Conservation (phyloP, 805 yeast genomes). For the Wickerhamomyces alni region DNA sequence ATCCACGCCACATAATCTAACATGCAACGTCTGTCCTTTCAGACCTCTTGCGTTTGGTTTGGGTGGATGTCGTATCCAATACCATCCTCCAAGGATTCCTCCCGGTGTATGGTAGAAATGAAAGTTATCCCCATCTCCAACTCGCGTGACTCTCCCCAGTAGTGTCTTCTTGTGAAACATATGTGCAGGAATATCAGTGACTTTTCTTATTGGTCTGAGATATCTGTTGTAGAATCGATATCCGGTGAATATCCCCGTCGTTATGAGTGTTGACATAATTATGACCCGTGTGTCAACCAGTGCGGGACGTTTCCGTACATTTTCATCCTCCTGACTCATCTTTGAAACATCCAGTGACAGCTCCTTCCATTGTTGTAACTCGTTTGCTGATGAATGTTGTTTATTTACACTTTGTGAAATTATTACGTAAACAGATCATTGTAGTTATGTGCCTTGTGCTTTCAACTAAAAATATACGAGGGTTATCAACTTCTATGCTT, state of each 20-base stretch:
- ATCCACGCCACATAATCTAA: conserved; percentile 88
- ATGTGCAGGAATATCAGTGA: conserved; percentile 42
- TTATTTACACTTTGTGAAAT: too few relatives aligned
- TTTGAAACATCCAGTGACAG: too few relatives aligned
- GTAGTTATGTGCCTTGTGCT: too few relatives aligned
- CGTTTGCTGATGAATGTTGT: too few relatives aligned
- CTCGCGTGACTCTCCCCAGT: conserved; percentile 77
- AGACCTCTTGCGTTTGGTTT: conserved; percentile 36
- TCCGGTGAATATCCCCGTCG: conserved; percentile 36
- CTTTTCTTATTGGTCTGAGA: conserved; percentile 45
- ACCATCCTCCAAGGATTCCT: conserved; percentile 86
- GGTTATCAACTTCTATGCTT: background rate
- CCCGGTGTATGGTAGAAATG: conserved; percentile 93
- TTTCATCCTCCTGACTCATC: too few relatives aligned
- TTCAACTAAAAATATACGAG: too few relatives aligned
- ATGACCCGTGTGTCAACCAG: conserved; percentile 18
- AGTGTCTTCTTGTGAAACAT: conserved; percentile 40
- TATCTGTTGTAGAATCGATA: conserved; percentile 38
- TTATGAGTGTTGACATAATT: conserved; percentile 26
- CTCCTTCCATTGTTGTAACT: too few relatives aligned
- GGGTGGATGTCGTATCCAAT: conserved; percentile 76
- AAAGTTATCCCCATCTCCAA: conserved; percentile 95
- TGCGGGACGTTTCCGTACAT: too few relatives aligned
- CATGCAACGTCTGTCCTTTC: conserved; percentile 65
- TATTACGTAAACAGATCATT: too few relatives aligned